phyloP scores from a whole-genome alignment of 148 eudicot genomes.

The Rhododendron williamsianum region DNA sequence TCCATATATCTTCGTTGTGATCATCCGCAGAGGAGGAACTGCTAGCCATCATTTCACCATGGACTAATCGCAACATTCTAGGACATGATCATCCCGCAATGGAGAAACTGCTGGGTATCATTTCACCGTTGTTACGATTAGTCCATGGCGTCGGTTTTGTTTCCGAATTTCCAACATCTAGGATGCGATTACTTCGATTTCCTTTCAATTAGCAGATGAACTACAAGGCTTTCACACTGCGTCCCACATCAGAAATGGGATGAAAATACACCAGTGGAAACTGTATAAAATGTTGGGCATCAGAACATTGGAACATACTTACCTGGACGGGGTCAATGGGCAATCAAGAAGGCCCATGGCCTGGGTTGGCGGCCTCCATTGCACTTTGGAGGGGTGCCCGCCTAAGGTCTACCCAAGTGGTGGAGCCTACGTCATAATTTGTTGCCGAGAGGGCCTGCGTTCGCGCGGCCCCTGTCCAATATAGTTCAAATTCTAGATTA shows the following conservation, averaged over 20 bases:
- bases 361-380: conserved; percentile 64
- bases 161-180: not conserved
- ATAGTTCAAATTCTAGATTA: not conserved
- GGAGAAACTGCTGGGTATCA: too few species aligned
- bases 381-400: conserved; percentile 50
- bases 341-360: conserved; percentile 56
- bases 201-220: too few species aligned
- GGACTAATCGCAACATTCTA: too few species aligned
- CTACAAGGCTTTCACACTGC: too few species aligned
- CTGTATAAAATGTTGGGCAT: not conserved
- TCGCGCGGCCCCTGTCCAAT: conserved; percentile 53
- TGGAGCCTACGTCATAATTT: conserved; percentile 72
- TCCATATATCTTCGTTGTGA: too few species aligned
- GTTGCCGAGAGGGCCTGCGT: conserved; percentile 60
- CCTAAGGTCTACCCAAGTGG: conserved; percentile 35
- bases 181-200: not conserved
- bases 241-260: not conserved
- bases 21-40: too few species aligned
- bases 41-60: too few species aligned
- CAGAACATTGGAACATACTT: conserved; percentile 28
- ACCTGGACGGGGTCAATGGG: conserved; percentile 87
- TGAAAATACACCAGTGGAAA: not conserved
- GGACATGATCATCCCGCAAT: too few species aligned
- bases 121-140: too few species aligned
- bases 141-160: not conserved